phyloP scores from a whole-genome alignment of 495 filamentous ascomycete species.

The Trichoderma virens region DNA sequence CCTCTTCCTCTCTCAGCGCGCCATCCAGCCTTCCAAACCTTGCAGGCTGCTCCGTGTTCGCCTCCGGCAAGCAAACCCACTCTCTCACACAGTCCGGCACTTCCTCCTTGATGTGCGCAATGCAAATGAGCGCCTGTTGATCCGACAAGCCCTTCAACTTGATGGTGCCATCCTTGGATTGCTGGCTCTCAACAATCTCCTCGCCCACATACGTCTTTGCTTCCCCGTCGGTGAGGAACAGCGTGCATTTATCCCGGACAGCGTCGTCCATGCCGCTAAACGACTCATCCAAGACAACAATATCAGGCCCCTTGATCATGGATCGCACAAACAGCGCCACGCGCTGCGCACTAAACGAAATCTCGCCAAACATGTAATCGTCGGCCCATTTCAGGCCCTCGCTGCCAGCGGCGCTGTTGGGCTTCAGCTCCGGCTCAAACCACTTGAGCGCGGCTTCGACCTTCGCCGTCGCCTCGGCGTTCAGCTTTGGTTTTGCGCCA shows the following conservation, averaged over 20 bases:
- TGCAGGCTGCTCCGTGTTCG: constrained; percentile 44
- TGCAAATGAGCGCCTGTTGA: constrained; percentile 71
- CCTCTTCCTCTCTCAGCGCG: constrained; percentile 44
- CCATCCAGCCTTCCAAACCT: constrained; percentile 50
- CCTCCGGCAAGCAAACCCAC: constrained; percentile 73
- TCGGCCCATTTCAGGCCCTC: constrained; percentile 57
- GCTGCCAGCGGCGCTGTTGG: constrained; percentile 19
- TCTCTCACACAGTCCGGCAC: constrained; percentile 70
- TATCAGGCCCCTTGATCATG: constrained; percentile 71
- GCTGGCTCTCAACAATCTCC: constrained; percentile 35
- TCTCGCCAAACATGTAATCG: constrained; percentile 59
- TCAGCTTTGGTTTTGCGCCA: constrained; percentile 55
- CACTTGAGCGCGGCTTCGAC: constrained; percentile 61
- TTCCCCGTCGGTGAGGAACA: constrained; percentile 63
- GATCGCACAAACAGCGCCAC: constrained; percentile 80
- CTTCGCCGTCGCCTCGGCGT: constrained; percentile 41
- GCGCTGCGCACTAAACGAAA: constrained; percentile 72
- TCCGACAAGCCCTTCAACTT: constrained; percentile 48
- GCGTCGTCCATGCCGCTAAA: constrained; percentile 82
- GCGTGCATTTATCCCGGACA: constrained; percentile 74
- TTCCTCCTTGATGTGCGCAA: constrained; percentile 86
- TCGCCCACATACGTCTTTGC: constrained; percentile 24
- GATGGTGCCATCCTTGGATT: constrained; percentile 28
- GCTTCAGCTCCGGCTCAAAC: constrained; percentile 70
- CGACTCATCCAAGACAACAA: constrained; percentile 88